A percentile compares a stretch with the other conserved stretches of the same genome.
phyloP scores from a whole-genome alignment of 148 eudicot species.

The Rhododendron simsii region DNA sequence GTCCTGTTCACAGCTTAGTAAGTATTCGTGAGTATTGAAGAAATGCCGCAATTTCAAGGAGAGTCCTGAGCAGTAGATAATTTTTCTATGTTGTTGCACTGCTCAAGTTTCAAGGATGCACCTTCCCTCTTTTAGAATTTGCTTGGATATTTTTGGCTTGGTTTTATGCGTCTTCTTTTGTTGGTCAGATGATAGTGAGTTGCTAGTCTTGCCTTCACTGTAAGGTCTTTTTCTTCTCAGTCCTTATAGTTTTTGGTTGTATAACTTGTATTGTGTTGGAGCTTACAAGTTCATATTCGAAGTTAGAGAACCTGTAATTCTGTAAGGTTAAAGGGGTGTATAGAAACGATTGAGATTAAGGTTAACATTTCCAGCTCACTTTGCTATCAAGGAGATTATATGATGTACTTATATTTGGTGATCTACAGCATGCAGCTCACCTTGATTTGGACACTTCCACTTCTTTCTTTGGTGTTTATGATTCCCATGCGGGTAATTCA shows the following conservation, averaged over 20 bases:
- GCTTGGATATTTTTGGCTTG: background rate
- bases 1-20: background rate
- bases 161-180: background rate
- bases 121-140: background rate
- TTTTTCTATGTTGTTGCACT: background rate
- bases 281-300: no score
- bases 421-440: slow-evolving; percentile 61
- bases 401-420: slow-evolving; percentile 13
- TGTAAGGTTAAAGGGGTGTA: no score
- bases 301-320: no score
- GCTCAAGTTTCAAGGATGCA: background rate
- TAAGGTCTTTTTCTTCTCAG: no score
- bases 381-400: background rate
- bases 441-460: slow-evolving; percentile 56
- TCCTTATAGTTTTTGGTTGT: no score
- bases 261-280: no score
- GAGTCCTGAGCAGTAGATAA: background rate
- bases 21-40: background rate
- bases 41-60: background rate
- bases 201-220: background rate
- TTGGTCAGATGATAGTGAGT: background rate
- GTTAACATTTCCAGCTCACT: background rate
- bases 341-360: no score
- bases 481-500: slow-evolving; percentile 73
- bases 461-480: slow-evolving; percentile 77